Base-by-base conservation (phyloP, 139 green algal species). In the Klebsormidium nitens region DNA sequence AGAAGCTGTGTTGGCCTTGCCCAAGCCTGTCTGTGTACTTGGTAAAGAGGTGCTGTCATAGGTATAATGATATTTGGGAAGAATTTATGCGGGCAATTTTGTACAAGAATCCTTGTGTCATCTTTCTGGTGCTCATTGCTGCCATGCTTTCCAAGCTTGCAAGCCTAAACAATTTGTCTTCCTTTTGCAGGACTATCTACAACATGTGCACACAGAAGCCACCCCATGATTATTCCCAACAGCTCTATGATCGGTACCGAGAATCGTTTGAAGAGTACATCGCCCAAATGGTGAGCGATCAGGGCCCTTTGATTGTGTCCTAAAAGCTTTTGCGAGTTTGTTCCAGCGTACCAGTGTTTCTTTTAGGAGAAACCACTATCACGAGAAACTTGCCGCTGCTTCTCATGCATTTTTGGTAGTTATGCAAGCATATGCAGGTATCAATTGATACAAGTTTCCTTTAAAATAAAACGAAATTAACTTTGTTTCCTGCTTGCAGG, bases 151-250 rank as follows among this genome's bases (percentile, higher is more conserved):
- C n/a, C n/a, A n/a, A n/a, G n/a, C n/a, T n/a, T n/a, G n/a, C n/a
- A n/a, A n/a, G n/a, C n/a, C n/a, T n/a, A n/a, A n/a, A n/a, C n/a
- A n/a, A n/a, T n/a, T n/a, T n/a, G n/a, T n/a, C n/a, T n/a, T n/a
- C n/a, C n/a, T n/a, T n/a, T 8, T 62, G 62, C 85, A 95, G 89
- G 46, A 95, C 87, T 5, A 95, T 96, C 64, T 97, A 97, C 86
- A 95, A 97, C 80, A 97, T 97, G 95, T 99, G 95, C 86, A 99
- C 95, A 0, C 95, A 99, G 77, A 99, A 99, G 83, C 89, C 92
- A 2, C 95, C 95, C 0, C 84, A 97, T 55, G 95, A 99, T 69
- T 96, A 96, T 76, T 97, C 91, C 3, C 87, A 96, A 81, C 83
- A 93, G 82, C 87, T 99, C 37, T 99, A 99, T 70, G 66, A 84